These are phyloP conservation scores for Astraeus odoratus DNA, from an alignment of 768 basidiomycete genomes.

Conservation along the genomic window DNA sequence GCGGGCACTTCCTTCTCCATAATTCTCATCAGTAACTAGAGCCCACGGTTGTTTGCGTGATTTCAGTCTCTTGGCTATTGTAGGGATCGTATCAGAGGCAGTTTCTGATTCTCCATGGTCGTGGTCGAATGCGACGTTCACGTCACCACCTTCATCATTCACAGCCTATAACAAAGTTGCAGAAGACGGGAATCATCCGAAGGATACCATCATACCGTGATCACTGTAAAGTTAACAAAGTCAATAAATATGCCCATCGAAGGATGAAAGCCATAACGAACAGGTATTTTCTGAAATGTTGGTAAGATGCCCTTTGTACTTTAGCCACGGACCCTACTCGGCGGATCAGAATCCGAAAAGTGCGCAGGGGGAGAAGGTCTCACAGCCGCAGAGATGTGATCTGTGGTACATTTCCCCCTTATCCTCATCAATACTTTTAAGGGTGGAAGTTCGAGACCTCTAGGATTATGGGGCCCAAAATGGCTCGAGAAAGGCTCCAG, in stretches of 20 bases:
- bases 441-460: constrained; percentile 68
- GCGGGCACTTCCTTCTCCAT: constrained; percentile 95
- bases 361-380: constrained; percentile 14
- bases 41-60: constrained; percentile 84
- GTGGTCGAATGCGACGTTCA: constrained; percentile 86
- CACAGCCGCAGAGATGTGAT: constrained; percentile 96
- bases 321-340: constrained; percentile 87
- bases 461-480: constrained; percentile 46
- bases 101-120: constrained; percentile 39
- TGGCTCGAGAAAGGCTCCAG: constrained; percentile 80
- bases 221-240: constrained; percentile 49
- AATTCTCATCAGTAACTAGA: constrained; percentile 91
- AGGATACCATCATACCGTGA: constrained; percentile 47
- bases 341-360: constrained; percentile 3
- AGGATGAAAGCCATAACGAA: constrained; percentile 33
- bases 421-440: constrained; percentile 87
- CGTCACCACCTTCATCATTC: constrained; percentile 91
- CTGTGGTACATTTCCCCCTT: constrained; percentile 98
- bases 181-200: background rate
- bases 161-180: constrained; percentile 48
- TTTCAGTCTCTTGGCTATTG: constrained; percentile 85
- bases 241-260: constrained; percentile 1
- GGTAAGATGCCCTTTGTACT: constrained; percentile 95
- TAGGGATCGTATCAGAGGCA: constrained; percentile 76
- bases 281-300: constrained; percentile 95